phyloP scores from a whole-genome alignment of 768 basidiomycete genomes.

The Naganishia onofrii region DNA sequence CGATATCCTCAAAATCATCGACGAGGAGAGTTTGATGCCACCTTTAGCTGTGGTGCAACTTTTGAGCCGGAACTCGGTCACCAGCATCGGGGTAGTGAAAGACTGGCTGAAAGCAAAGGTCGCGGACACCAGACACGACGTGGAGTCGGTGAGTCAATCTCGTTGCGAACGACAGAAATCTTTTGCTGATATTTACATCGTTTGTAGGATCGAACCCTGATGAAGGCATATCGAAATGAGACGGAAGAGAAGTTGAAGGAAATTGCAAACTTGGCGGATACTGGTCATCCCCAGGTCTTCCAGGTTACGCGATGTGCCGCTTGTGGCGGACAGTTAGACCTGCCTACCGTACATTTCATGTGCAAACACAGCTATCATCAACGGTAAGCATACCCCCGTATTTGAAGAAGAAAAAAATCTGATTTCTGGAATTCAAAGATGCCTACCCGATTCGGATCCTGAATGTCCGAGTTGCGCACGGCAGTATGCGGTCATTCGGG shows the following conservation, averaged over 20 bases:
- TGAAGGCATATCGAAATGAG: conserved; percentile 82
- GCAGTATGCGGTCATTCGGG: conserved; percentile 81
- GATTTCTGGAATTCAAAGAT: conserved; percentile 57
- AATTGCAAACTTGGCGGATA: conserved; percentile 74
- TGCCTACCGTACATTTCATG: conserved; percentile 95
- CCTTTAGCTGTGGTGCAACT: conserved; percentile 87
- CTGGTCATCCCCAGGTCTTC: conserved; percentile 77
- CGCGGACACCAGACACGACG: conserved; percentile 67
- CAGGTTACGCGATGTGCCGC: conserved; percentile 90
- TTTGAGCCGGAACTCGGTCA: conserved; percentile 79
- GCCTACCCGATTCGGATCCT: conserved; percentile 79
- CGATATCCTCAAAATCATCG: conserved; percentile 70
- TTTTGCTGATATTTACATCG: background rate
- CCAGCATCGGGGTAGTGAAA: conserved; percentile 86
- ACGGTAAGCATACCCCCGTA: conserved; percentile 57
- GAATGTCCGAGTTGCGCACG: conserved; percentile 87
- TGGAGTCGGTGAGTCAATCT: conserved; percentile 66
- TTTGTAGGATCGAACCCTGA: conserved; percentile 75
- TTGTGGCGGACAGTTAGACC: conserved; percentile 83
- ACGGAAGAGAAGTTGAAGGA: conserved; percentile 74
- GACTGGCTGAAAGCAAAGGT: conserved; percentile 83
- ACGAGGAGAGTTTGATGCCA: conserved; percentile 76
- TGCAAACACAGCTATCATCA: conserved; percentile 97
- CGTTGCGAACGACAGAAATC: background rate
- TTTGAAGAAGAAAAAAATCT: background rate